A percentile compares a stretch with the other conserved stretches of the same genome.
These are phyloP conservation scores for Picea sitchensis DNA, from an alignment of 75 land plant species.

Conservation along the genomic window DNA sequence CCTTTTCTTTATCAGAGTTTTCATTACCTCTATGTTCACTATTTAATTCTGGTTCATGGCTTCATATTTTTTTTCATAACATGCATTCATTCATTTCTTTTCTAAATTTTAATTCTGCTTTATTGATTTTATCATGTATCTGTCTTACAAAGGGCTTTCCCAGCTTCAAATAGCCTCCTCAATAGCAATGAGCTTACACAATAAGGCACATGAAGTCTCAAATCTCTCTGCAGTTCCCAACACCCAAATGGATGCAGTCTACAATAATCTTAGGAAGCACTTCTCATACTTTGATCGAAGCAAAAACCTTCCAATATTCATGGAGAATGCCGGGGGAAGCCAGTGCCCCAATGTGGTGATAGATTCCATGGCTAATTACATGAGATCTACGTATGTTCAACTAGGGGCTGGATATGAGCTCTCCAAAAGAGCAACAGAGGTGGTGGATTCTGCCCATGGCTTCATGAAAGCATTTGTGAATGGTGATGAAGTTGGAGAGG, in stretches of 20 bases:
- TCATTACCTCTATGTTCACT: too few species aligned
- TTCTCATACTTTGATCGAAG: slow-evolving; percentile 12
- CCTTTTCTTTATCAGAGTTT: too few species aligned
- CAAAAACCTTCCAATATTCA: slow-evolving; percentile 12
- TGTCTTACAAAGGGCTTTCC: neutral
- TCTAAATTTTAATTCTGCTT: too few species aligned
- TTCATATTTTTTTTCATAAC: too few species aligned
- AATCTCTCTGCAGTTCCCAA: neutral
- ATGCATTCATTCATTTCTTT: too few species aligned
- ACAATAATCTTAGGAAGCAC: slow-evolving; percentile 11
- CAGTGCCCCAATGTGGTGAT: slow-evolving; percentile 16
- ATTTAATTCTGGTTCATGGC: too few species aligned
- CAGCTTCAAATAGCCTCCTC: neutral
- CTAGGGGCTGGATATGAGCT: slow-evolving; percentile 16
- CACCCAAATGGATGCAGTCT: slow-evolving; percentile 7
- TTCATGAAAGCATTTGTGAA: slow-evolving; percentile 23
- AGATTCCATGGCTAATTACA: slow-evolving; percentile 19
- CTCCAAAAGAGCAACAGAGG: slow-evolving; percentile 12
- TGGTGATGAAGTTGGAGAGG: slow-evolving; percentile 15
- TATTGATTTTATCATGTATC: neutral
- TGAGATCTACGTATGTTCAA: slow-evolving; percentile 14
- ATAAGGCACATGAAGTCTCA: neutral
- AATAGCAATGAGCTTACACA: neutral
- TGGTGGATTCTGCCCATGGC: slow-evolving; percentile 14
- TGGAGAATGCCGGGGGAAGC: slow-evolving; percentile 25